Evolutionary conservation across 2,329 filamentous ascomycete genomes (phyloP).

Genomic region (Dissoconium aciculare): DNA sequence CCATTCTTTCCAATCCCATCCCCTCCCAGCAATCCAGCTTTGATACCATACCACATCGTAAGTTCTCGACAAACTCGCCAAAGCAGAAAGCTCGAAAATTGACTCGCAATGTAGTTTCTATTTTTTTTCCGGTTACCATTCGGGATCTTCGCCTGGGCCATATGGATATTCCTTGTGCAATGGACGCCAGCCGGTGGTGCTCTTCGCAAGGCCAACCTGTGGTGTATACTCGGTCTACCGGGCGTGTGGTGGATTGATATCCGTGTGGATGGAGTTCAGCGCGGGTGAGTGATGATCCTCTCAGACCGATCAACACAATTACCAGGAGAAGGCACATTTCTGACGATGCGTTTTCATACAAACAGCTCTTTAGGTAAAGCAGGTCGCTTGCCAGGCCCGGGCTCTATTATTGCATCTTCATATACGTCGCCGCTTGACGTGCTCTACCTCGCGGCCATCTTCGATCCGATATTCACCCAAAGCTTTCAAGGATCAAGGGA

Average conservation of each 20-base stretch:
- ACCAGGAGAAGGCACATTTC: not conserved
- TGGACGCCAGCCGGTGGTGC: slow-evolving; percentile 58
- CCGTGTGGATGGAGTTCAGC: slow-evolving; percentile 92
- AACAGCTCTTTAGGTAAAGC: slow-evolving; percentile 57
- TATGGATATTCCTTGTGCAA: slow-evolving; percentile 34
- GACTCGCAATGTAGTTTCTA: slow-evolving; percentile 38
- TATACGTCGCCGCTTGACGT: slow-evolving; percentile 89
- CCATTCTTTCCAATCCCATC: slow-evolving; percentile 78
- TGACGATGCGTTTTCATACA: slow-evolving; percentile 5
- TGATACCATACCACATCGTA: slow-evolving; percentile 32
- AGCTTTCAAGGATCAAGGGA: slow-evolving; percentile 54
- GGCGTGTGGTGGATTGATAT: slow-evolving; percentile 98
- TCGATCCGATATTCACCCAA: slow-evolving; percentile 85
- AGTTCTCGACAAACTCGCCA: slow-evolving; percentile 2
- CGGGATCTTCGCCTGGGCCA: slow-evolving; percentile 41
- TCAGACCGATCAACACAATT: slow-evolving; percentile 6
- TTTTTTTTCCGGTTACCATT: slow-evolving; percentile 76
- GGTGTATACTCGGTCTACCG: slow-evolving; percentile 73
- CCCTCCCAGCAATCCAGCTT: slow-evolving; percentile 46
- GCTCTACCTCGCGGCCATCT: slow-evolving; percentile 86
- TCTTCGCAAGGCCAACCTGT: slow-evolving; percentile 69
- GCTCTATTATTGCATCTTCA: slow-evolving; percentile 74
- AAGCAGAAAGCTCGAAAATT: not conserved
- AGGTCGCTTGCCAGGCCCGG: slow-evolving; percentile 60
- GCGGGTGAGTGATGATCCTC: slow-evolving; percentile 54